These are phyloP conservation scores for Ambrosia trifida DNA, from an alignment of 129 eudicot species.

Conservation along the genomic window DNA sequence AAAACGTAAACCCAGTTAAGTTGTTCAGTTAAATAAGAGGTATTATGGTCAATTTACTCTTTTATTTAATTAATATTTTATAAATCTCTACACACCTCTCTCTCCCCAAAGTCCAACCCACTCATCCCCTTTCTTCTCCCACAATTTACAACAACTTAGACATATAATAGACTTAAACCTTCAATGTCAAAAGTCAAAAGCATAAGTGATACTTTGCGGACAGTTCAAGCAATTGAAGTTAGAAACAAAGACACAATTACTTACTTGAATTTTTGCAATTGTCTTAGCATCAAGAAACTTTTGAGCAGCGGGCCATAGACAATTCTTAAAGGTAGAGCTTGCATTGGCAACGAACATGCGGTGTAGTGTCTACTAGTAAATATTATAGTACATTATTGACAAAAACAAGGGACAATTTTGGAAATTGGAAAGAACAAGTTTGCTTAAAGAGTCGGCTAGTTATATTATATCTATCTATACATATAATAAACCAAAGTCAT, in stretches of 20 bases:
- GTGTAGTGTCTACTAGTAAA: conserved; percentile 60
- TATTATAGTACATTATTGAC: not conserved
- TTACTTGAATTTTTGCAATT: conserved; percentile 70
- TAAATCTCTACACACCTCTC: too few species aligned
- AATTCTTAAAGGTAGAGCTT: conserved; percentile 71
- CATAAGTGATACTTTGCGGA: not conserved
- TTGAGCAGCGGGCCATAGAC: conserved; percentile 93
- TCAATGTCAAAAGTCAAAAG: conserved; percentile 29
- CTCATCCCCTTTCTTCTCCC: too few species aligned
- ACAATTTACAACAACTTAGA: too few species aligned
- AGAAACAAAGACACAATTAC: conserved; percentile 11
- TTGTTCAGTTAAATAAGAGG: too few species aligned
- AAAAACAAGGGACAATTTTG: not conserved
- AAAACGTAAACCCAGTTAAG: too few species aligned
- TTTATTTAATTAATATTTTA: too few species aligned
- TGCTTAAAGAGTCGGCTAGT: conserved; percentile 47
- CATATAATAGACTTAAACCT: too few species aligned
- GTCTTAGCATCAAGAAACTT: conserved; percentile 79
- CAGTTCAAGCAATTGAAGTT: not conserved
- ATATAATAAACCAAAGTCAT: too few species aligned
- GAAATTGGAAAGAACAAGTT: not conserved
- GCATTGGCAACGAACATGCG: conserved; percentile 84
- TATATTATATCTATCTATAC: too few species aligned
- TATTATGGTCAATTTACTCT: too few species aligned
- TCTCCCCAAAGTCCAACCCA: too few species aligned